Percentiles rank a stretch among this genome's conserved stretches.
Conservation (phyloP, 2,329 filamentous ascomycete genomes). For the Hymenotorrendiella dingleyae region DNA sequence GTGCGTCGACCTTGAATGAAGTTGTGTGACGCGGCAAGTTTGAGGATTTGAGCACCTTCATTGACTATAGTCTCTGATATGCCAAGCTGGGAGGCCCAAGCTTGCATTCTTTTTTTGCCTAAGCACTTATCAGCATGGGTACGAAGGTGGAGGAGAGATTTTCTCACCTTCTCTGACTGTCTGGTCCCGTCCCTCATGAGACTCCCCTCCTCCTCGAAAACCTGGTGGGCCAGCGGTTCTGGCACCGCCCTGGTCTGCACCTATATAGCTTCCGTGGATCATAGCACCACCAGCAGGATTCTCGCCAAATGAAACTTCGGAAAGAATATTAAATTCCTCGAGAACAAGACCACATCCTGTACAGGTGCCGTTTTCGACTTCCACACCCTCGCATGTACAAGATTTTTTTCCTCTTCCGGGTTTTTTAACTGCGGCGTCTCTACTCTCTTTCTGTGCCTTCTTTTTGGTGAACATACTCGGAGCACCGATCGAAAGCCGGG, state of each 20-base stretch:
- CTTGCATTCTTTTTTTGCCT: conserved; percentile 49
- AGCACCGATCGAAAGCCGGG: conserved; percentile 15
- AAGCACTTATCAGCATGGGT: conserved; percentile 24
- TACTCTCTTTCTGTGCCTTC: conserved; percentile 5
- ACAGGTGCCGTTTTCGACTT: conserved; percentile 65
- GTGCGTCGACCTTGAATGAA: conserved; percentile 84
- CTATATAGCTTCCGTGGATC: conserved; percentile 84
- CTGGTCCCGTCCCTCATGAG: conserved; percentile 52
- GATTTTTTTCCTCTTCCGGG: too few relatives aligned
- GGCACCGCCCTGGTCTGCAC: conserved; percentile 65
- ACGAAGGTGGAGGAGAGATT: neutral
- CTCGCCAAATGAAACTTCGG: conserved; percentile 89
- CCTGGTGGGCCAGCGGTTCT: conserved; percentile 50
- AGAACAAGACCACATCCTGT: conserved; percentile 79
- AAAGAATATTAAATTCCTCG: conserved; percentile 81
- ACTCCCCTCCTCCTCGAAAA: conserved; percentile 53
- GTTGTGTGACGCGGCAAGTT: conserved; percentile 66
- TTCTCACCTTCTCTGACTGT: conserved; percentile 45
- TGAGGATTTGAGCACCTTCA: conserved; percentile 67
- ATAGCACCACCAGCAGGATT: conserved; percentile 77
- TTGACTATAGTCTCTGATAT: conserved; percentile 58
- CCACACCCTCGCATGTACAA: conserved; percentile 55
- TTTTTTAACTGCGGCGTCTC: too few relatives aligned
- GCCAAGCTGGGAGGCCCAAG: conserved; percentile 54
- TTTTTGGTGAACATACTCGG: conserved; percentile 19